Conservation (phyloP, 306 rosid species). For the Pyrus communis region DNA sequence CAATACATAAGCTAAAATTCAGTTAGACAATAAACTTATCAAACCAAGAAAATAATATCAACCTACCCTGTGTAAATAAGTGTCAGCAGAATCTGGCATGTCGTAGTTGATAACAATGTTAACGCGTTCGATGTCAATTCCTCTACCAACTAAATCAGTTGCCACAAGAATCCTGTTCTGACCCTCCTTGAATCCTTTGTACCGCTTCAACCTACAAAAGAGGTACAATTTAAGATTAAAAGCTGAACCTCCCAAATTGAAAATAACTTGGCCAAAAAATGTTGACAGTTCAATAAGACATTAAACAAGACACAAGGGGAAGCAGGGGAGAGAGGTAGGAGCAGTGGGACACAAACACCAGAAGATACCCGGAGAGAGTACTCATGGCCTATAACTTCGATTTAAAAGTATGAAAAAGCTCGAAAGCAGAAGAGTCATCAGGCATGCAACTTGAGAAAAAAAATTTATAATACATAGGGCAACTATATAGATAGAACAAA, state of each 20-base stretch:
- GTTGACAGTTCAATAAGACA: neutral
- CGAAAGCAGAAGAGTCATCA: neutral
- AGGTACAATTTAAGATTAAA: neutral
- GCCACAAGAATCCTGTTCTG: constrained; percentile 94
- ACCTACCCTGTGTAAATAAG: constrained; percentile 89
- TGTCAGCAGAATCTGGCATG: constrained; percentile 99
- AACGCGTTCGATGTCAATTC: constrained; percentile 95
- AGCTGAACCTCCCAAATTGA: neutral
- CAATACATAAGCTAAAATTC: neutral
- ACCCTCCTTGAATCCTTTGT: constrained; percentile 97
- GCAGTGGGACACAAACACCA: neutral
- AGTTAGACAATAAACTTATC: neutral
- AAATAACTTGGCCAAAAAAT: neutral
- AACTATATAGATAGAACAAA: neutral
- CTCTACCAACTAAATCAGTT: constrained; percentile 96
- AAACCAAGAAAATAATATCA: neutral
- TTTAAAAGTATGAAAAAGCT: neutral
- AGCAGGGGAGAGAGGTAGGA: neutral
- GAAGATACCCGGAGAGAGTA: neutral
- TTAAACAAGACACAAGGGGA: neutral
- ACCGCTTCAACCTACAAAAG: constrained; percentile 57
- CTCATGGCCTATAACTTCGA: neutral
- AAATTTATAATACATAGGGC: neutral
- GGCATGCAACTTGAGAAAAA: neutral
- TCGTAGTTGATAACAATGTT: constrained; percentile 95